A percentile compares a stretch with the other conserved stretches of the same genome.
These are phyloP conservation scores for Fusarium sp. DNA, from an alignment of 2,329 filamentous ascomycete genomes.

Conservation along the genomic window DNA sequence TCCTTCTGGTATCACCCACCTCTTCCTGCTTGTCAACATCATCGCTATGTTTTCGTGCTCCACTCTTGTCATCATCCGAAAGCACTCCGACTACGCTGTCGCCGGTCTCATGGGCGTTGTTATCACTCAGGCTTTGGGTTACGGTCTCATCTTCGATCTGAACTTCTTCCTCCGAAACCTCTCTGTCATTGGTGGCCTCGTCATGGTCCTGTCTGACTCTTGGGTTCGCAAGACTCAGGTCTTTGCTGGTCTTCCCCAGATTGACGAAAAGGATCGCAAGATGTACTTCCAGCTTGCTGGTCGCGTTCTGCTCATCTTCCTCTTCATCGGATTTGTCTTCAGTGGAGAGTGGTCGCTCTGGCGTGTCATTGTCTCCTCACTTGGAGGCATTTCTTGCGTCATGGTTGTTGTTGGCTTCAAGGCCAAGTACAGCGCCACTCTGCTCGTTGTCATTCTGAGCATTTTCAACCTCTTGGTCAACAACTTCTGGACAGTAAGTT, in stretches of 20 bases:
- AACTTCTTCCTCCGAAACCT: conserved; percentile 99
- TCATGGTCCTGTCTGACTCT: conserved; percentile 98
- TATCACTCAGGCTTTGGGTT: conserved; percentile 91
- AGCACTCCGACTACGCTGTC: conserved; percentile 93
- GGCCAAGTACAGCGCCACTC: conserved; percentile 97
- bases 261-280: conserved; percentile 99
- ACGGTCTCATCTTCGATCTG: conserved; percentile 97
- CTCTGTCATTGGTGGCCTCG: conserved; percentile 93
- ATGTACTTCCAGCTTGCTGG: conserved; percentile 99
- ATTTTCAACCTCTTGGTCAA: conserved; percentile 97
- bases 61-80: conserved; percentile 87
- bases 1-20: conserved; percentile 85
- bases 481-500: conserved; percentile 98
- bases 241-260: conserved; percentile 89
- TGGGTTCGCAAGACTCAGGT: conserved; percentile 98
- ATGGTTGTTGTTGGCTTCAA: conserved; percentile 99
- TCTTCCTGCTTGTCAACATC: conserved; percentile 93
- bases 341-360: conserved; percentile 92
- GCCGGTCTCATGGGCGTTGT: conserved; percentile 91
- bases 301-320: conserved; percentile 94
- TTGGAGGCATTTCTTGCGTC: conserved; percentile 91
- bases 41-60: conserved; percentile 88
- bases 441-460: conserved; percentile 94
- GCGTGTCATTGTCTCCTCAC: conserved; percentile 83
- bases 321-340: conserved; percentile 97